Evolutionary conservation across 768 basidiomycete species (phyloP).

Genomic region (Sarcodon aspratus): DNA sequence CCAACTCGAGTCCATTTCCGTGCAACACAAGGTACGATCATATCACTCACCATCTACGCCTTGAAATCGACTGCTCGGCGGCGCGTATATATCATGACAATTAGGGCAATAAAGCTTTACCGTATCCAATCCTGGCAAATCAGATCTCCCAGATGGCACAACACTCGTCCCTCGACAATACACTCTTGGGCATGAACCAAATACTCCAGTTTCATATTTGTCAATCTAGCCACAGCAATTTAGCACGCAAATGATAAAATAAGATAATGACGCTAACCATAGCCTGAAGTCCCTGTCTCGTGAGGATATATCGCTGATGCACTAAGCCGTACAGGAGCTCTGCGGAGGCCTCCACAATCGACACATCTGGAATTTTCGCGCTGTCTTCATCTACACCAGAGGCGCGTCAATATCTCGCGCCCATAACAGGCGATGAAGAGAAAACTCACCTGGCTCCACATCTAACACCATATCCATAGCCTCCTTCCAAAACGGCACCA

Average conservation of each 20-base stretch:
- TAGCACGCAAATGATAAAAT: constrained; percentile 6
- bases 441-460: constrained; percentile 85
- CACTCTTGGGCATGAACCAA: constrained; percentile 92
- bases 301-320: constrained; percentile 95
- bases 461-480: constrained; percentile 99
- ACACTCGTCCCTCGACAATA: constrained; percentile 85
- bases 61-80: constrained; percentile 91
- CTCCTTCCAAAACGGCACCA: constrained; percentile 99
- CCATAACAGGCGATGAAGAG: not conserved
- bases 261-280: constrained; percentile 51
- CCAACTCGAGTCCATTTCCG: constrained; percentile 5
- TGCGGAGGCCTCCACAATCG: constrained; percentile 95
- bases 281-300: constrained; percentile 83
- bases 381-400: constrained; percentile 68
- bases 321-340: constrained; percentile 97
- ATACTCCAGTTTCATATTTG: constrained; percentile 87
- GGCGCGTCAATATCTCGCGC: constrained; percentile 8
- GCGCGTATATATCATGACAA: constrained; percentile 94
- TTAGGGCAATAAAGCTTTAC: constrained; percentile 98
- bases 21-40: not conserved
- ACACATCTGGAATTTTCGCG: constrained; percentile 94
- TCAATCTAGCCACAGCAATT: constrained; percentile 51
- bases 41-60: constrained; percentile 78
- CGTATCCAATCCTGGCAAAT: constrained; percentile 92
- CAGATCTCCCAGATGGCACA: constrained; percentile 90